These are phyloP conservation scores for Termitomyces sp. DNA, from an alignment of 768 basidiomycete genomes.

Conservation along the genomic window DNA sequence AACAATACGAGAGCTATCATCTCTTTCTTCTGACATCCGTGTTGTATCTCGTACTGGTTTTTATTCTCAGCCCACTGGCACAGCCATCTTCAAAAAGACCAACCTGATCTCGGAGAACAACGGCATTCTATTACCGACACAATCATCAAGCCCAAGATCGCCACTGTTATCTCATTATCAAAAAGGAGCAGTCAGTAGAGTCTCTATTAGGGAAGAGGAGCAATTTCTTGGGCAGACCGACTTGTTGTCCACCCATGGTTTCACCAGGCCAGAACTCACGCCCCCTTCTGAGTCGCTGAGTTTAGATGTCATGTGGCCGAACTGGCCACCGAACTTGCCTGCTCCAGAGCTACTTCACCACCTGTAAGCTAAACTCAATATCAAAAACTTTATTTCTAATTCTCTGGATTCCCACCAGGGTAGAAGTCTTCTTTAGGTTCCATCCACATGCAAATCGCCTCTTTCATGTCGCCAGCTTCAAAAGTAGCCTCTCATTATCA, in stretches of 20 bases:
- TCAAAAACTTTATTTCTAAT: neutral
- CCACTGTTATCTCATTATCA: constrained; percentile 10
- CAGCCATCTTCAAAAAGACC: neutral
- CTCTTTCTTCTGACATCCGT: constrained; percentile 4
- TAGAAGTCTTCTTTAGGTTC: constrained; percentile 77
- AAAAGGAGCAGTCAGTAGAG: constrained; percentile 4
- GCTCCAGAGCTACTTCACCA: constrained; percentile 60
- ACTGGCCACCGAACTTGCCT: constrained; percentile 65
- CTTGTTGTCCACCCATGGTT: constrained; percentile 12
- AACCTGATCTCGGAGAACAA: constrained; percentile 4
- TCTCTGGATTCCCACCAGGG: constrained; percentile 23
- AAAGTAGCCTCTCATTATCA: constrained; percentile 59
- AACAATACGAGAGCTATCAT: constrained; percentile 11
- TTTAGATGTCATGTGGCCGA: constrained; percentile 44
- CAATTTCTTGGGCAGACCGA: constrained; percentile 22
- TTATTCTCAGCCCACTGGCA: neutral
- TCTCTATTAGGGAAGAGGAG: constrained; percentile 17
- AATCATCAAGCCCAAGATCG: constrained; percentile 5
- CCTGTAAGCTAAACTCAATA: constrained; percentile 41
- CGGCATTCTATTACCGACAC: constrained; percentile 3
- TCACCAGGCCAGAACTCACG: constrained; percentile 12
- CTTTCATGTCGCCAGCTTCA: constrained; percentile 64
- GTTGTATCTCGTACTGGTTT: constrained; percentile 1
- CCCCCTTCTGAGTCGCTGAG: constrained; percentile 19
- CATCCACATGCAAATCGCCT: constrained; percentile 72